Conservation (phyloP, 192 early-diverging fungal genomes). For the Umbelopsis vinacea region DNA sequence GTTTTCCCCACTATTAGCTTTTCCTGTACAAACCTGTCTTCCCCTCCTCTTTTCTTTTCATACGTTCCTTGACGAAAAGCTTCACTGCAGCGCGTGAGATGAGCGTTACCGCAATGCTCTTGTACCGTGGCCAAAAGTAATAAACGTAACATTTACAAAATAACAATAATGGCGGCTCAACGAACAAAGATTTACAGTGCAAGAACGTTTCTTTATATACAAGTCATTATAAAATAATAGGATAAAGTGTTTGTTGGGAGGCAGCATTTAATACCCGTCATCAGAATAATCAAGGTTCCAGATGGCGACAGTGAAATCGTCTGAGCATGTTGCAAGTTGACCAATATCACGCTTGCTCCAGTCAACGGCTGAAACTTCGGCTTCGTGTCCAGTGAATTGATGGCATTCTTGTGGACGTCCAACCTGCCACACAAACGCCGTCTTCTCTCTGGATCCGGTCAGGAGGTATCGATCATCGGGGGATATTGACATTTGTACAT, state of each 20-base stretch:
- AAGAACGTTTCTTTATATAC: conserved; percentile 2
- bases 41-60: background rate
- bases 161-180: too few species aligned
- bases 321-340: conserved; percentile 73
- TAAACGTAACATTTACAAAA: background rate
- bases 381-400: conserved; percentile 65
- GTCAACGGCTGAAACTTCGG: conserved; percentile 74
- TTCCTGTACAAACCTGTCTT: conserved; percentile 1
- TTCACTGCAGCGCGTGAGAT: background rate
- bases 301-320: conserved; percentile 74
- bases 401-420: conserved; percentile 48
- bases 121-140: background rate
- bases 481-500: conserved; percentile 67
- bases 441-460: conserved; percentile 68
- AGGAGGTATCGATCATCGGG: conserved; percentile 76
- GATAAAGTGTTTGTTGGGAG: background rate
- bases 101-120: background rate
- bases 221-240: background rate
- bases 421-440: conserved; percentile 76
- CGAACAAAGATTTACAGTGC: too few species aligned
- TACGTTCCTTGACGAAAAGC: too few species aligned
- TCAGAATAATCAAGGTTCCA: conserved; percentile 59
- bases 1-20: background rate
- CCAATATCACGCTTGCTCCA: conserved; percentile 63
- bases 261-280: background rate